Conservation (phyloP, 2,329 filamentous ascomycete genomes). For the Colletotrichum abscissum region DNA sequence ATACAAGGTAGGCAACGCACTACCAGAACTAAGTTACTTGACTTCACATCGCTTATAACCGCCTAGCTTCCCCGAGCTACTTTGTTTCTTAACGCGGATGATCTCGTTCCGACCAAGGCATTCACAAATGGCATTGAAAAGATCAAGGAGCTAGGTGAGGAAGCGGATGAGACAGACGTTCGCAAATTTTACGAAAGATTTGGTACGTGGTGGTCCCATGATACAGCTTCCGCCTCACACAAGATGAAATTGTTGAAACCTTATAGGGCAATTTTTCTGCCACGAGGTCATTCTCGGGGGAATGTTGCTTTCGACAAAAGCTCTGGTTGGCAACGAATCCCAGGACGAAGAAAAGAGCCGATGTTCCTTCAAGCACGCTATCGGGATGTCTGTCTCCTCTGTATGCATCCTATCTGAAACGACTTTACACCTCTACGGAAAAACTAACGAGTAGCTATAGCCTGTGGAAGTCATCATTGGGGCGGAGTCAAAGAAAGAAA, state of each 20-base stretch:
- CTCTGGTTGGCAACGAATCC: not conserved
- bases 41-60: not conserved
- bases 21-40: not conserved
- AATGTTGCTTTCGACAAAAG: conserved; percentile 16
- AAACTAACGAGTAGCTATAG: not conserved
- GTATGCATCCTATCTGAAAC: not conserved
- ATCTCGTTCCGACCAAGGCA: conserved; percentile 2
- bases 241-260: not conserved
- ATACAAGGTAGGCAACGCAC: conserved; percentile 2
- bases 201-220: not conserved
- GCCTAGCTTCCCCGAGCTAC: conserved; percentile 6
- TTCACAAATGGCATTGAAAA: not conserved
- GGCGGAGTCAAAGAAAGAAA: not conserved
- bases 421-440: rapidly evolving
- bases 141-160: not conserved
- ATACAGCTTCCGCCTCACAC: no score
- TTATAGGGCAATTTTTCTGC: conserved; percentile 16
- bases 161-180: not conserved
- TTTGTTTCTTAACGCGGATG: conserved; percentile 3
- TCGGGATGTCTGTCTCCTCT: conserved; percentile 1
- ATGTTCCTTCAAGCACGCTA: not conserved
- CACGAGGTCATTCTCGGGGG: conserved; percentile 17
- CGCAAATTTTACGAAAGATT: conserved; percentile 11
- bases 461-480: not conserved
- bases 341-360: not conserved